Conservation (phyloP, 371 early-diverging fungal genomes). For the Mucor sp. region DNA sequence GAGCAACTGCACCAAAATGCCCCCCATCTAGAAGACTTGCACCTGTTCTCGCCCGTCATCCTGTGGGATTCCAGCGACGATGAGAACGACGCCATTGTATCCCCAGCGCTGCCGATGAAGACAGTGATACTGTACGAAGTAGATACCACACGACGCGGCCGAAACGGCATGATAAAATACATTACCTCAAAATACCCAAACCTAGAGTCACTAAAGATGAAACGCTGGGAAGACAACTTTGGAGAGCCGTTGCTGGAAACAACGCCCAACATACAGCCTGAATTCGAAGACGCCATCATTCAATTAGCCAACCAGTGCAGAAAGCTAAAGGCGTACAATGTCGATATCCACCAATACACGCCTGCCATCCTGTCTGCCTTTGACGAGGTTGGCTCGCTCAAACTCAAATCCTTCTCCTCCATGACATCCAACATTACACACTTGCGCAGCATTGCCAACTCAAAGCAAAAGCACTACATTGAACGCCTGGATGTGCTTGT, state of each 20-base stretch:
- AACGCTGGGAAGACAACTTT: background rate
- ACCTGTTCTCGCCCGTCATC: background rate
- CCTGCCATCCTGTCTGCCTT: background rate
- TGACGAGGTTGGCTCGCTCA: background rate
- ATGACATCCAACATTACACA: background rate
- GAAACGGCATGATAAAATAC: background rate
- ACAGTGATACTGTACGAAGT: background rate
- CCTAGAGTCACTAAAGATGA: background rate
- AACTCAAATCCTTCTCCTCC: background rate
- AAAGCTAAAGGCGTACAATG: background rate
- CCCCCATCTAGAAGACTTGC: background rate
- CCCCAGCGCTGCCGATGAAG: background rate
- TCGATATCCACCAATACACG: background rate
- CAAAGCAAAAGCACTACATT: background rate
- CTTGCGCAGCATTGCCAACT: background rate
- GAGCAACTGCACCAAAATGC: background rate
- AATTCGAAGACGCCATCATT: background rate
- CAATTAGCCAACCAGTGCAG: background rate
- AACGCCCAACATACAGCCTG: background rate
- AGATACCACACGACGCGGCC: background rate
- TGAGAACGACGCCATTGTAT: background rate
- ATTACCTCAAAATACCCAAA: background rate
- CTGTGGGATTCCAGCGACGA: background rate
- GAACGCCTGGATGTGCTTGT: background rate
- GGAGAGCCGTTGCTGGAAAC: background rate